These are phyloP conservation scores for Botryotinia narcissicola DNA, from an alignment of 2,329 filamentous ascomycete genomes.

Conservation along the genomic window DNA sequence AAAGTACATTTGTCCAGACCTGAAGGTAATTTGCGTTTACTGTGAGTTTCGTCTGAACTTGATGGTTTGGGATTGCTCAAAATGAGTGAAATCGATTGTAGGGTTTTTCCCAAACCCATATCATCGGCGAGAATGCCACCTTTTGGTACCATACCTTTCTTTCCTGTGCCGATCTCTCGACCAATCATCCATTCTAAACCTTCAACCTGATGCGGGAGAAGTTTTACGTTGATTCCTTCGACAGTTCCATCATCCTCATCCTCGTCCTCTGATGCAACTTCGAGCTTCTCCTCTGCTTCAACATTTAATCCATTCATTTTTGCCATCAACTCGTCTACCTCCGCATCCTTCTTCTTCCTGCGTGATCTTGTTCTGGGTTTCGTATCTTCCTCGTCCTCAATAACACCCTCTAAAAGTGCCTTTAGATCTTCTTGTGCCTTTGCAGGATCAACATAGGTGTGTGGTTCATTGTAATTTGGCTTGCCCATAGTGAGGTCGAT, in stretches of 20 bases:
- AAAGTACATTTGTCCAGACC: constrained; percentile 76
- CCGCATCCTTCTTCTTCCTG: constrained; percentile 41
- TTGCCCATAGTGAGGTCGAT: constrained; percentile 36
- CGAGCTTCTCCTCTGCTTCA: constrained; percentile 41
- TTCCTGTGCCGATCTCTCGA: constrained; percentile 82
- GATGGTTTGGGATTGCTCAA: constrained; percentile 75
- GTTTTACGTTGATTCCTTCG: constrained; percentile 79
- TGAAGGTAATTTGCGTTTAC: constrained; percentile 66
- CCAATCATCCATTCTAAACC: constrained; percentile 94
- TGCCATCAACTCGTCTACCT: constrained; percentile 36
- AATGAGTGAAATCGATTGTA: constrained; percentile 88
- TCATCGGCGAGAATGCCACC: constrained; percentile 96
- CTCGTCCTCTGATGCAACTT: constrained; percentile 42
- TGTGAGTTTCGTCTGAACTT: constrained; percentile 48
- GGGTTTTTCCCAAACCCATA: constrained; percentile 95
- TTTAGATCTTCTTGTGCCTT: constrained; percentile 77
- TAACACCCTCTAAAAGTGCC: constrained; percentile 74
- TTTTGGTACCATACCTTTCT: constrained; percentile 78
- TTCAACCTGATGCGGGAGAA: constrained; percentile 91
- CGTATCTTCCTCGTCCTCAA: constrained; percentile 62
- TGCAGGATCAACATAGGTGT: constrained; percentile 52
- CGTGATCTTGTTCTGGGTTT: constrained; percentile 40
- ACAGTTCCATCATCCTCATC: constrained; percentile 62
- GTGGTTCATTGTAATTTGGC: constrained; percentile 31
- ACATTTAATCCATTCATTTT: constrained; percentile 44